phyloP scores from a whole-genome alignment of 2,329 filamentous ascomycete species.

The Xylaria polymorpha region DNA sequence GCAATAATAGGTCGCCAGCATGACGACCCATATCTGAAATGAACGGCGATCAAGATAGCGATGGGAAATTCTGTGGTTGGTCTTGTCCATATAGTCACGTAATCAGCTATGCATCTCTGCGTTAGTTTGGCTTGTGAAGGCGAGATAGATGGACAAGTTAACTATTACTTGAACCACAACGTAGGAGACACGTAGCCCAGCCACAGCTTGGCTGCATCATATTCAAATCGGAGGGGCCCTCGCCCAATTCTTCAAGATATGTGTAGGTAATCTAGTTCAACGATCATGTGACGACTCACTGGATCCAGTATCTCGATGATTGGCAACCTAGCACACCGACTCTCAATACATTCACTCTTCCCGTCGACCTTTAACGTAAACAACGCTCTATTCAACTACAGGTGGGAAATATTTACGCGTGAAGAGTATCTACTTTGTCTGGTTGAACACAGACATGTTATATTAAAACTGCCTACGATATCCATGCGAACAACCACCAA shows the following conservation, averaged over 20 bases:
- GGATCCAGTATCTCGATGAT: background rate
- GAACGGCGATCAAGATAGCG: slow-evolving; percentile 3
- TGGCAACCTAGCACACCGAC: background rate
- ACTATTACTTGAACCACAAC: too few species aligned
- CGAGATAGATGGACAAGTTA: background rate
- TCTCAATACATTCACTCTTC: background rate
- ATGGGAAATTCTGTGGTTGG: background rate
- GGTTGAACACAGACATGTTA: background rate
- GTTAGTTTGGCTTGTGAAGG: background rate
- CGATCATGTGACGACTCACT: background rate
- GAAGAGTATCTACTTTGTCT: background rate
- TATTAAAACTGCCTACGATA: background rate
- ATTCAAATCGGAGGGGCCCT: too few species aligned
- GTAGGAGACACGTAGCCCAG: background rate
- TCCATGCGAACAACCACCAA: background rate
- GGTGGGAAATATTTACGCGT: background rate
- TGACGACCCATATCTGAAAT: background rate
- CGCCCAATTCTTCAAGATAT: too few species aligned
- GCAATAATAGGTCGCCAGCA: background rate
- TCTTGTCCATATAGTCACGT: background rate
- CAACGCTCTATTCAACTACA: background rate
- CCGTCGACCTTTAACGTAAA: background rate
- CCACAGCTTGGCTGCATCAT: slow-evolving; percentile 3
- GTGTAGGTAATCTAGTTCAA: background rate
- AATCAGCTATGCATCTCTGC: background rate